Evolutionary conservation across 495 filamentous ascomycete genomes (phyloP), one percentile per base, ranked within the genome.

Genomic region (Patellaria atrata): DNA sequence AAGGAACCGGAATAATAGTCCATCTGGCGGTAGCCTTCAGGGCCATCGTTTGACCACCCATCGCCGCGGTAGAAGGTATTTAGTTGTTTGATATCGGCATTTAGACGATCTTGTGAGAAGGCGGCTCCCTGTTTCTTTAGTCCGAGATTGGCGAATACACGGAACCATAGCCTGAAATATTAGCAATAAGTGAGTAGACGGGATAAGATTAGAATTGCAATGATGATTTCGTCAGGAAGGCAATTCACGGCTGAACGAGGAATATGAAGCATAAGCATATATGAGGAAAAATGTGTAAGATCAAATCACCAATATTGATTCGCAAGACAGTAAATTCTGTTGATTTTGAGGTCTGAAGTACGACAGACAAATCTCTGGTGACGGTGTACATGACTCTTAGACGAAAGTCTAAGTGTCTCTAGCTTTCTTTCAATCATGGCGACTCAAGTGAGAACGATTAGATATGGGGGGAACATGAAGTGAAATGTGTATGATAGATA

Each of bases 1-100:
- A 82, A 83, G 33, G 71, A 75, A 8, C 79, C 79, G 13, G 78
- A 83, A 48, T 84, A 84, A 48, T 84, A 84, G 49, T 83, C 80
- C 70, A 84, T 77, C 49, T 83, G 78, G 38, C 76, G 73, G 37
- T 81, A 77, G 10, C 70, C 74, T 50, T 75, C 73, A 0, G 80
- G 79, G 0, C 79, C 79, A 44, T 86, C 80, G 42, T 81, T 82
- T 2, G 73, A 79, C 80, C 80, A 85, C 1, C 80, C 79, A 22
- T 70, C 73, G 0, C 78, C 79, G 4, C 79, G 67, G 50, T 83
- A 82, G 55, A 84, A 85, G 3, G 75, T 79, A 47, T 84, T 72
- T 9, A 86, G 57, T 38, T 84, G 79, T 40, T 77, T 65, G 43
- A 85, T 75, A 54, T 84, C 79, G 12, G 68, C 67, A 42, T 80